Base-by-base conservation (phyloP, 2,329 filamentous ascomycete species). In the Fulvia fulva region DNA sequence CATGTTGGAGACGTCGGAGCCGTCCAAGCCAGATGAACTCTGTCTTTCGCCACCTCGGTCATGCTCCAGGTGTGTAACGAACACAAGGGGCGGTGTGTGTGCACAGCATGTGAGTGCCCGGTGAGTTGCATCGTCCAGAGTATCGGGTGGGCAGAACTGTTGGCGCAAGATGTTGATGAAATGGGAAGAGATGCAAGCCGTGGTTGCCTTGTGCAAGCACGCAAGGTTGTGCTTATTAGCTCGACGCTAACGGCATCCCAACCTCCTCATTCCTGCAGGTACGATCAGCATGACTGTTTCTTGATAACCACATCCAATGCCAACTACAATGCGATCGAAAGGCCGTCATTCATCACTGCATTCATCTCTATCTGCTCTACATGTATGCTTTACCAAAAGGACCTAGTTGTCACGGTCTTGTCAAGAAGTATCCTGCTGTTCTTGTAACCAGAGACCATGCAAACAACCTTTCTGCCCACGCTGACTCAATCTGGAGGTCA, bases 1-100 rank as follows among this genome's bases (percentile, higher is more conserved):
- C 47, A 50, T 34, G 19, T 53, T 53, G 21, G 56, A 47, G 49
- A 58, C 53, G 23, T 34, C 37, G 41, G 26, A 22, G 11, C 58
- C 32, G 49, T 44, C 58, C 28, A 25, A 55, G 60, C 55, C 61
- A 57, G 49, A 43, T 28, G 56, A 56, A 63, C 34, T 43, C 26
- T 53, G 52, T 57, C 46, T 57, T 34, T 61, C 52, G 58, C 61
- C 56, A 63, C 61, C 54, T 22, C 37, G 28, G 19, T 9, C 37
- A 25, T 25, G 34, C 50, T 46, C 16, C 44, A 37, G 25, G 7
- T 2, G n/a, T 3, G 49, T 26, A 26, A 22, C n/a, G 26, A 51
- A 28, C n/a, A 16, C 26, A n/a, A n/a, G n/a, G n/a, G 26, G 25
- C 34, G 11, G 26, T 41, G 25, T 47, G 32, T 45, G 23, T 32